Base-by-base conservation (phyloP, 495 filamentous ascomycete genomes). In the Xylaria bambusicola region DNA sequence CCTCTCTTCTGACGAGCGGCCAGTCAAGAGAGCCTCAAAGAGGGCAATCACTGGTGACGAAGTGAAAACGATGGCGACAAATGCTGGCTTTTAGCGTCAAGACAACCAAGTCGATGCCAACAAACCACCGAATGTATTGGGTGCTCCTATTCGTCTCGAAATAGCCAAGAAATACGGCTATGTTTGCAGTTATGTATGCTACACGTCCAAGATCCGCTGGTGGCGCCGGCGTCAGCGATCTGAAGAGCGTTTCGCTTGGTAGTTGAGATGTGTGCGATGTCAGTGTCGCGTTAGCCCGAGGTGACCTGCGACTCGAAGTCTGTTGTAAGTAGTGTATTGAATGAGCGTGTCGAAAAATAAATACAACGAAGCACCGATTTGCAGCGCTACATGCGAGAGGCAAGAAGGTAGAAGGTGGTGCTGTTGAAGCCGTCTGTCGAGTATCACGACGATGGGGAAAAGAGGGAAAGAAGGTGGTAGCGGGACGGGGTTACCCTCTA, bases 361-460 rank as follows among this genome's bases (percentile, higher is more conserved):
- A 26, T 44, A 44, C 36, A 13, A 6, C 7, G 36, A 3, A 15
- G 36, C 13, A 13, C 36, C 36, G 3, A 15, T 9, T 20, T n/a
- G 23, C 3, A 4, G 13, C 2, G 23, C 21, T 35, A 13, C 6
- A 41, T 27, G 52, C 31, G 23, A 8, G 15, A 20, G 17, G 9
- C n/a, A 20, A n/a, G 9, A 21, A n/a, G 36, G 10, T 5, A 21
- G 6, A 31, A n/a, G 17, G 38, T 15, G n/a, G 20, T 60, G 57
- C 57, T 60, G 57, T 38, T 31, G 57, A 53, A 60, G 49, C 48
- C 17, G 57, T 46, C 57, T 53, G 48, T 52, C 49, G 48, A 53
- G 13, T 41, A 31, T 53, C 57, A 60, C 57, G 57, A 60, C 57
- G 49, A 60, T 60, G 26, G 27, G 6, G 26, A 29, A 26, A 44